Evolutionary conservation across 495 filamentous ascomycete genomes (phyloP).

Genomic region (Penicillium nucicola): DNA sequence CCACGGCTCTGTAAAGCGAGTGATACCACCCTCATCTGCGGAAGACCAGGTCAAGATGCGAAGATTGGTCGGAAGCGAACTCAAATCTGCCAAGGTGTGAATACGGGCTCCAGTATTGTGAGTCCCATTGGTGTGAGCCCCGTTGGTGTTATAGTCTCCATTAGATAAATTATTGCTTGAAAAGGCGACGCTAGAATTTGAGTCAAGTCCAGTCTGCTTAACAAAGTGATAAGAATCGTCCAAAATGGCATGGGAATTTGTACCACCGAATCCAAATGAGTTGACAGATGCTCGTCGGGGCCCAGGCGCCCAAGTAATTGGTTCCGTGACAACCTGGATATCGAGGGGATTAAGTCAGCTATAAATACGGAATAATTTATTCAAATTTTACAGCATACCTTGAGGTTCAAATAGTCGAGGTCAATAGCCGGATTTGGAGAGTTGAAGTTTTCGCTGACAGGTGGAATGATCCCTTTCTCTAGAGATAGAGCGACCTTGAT

Average conservation of each 20-base stretch:
- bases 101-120: not conserved
- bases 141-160: too few relatives aligned
- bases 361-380: too few relatives aligned
- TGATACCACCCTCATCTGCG: constrained; percentile 25
- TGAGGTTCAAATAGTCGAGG: not conserved
- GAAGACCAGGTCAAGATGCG: constrained; percentile 6
- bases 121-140: not conserved
- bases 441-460: constrained; percentile 32
- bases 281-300: constrained; percentile 49
- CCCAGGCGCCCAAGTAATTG: constrained; percentile 9
- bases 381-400: too few relatives aligned
- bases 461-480: constrained; percentile 35
- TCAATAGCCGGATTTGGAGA: constrained; percentile 10
- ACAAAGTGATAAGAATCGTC: constrained; percentile 30
- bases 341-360: too few relatives aligned
- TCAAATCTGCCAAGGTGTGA: too few relatives aligned
- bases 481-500: constrained; percentile 35
- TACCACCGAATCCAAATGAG: constrained; percentile 62
- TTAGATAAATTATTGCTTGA: too few relatives aligned
- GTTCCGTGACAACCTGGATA: constrained; percentile 3
- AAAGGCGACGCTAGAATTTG: too few relatives aligned
- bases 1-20: constrained; percentile 13
- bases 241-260: constrained; percentile 58
- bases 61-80: not conserved
- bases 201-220: not conserved